A percentile compares a stretch with the other conserved stretches of the same genome.
Conservation (phyloP, 805 yeast genomes). For the Nakazawaea ishiwadae region DNA sequence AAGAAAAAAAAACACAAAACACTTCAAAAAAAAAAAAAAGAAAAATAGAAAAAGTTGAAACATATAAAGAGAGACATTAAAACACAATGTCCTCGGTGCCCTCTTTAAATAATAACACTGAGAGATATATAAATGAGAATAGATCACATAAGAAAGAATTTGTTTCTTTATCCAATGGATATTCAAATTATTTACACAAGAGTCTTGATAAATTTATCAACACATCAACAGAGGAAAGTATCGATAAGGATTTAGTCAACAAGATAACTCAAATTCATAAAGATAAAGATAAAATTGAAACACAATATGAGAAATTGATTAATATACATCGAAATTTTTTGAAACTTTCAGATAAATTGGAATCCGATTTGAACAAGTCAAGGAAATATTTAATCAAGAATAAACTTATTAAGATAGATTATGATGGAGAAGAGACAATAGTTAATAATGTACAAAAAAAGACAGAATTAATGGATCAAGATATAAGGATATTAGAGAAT, state of each 20-base stretch:
- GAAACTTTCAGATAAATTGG: constrained; percentile 13
- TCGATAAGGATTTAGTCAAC: constrained; percentile 13
- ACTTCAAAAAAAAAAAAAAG: too few species aligned
- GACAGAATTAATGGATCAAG: constrained; percentile 69
- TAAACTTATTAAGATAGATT: constrained; percentile 11
- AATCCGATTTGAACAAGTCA: constrained; percentile 15
- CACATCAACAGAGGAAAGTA: constrained; percentile 1
- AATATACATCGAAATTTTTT: constrained; percentile 14
- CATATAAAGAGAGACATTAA: too few species aligned
- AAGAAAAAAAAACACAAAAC: too few species aligned
- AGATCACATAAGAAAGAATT: constrained; percentile 7
- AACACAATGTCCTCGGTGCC: too few species aligned
- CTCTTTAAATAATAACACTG: too few species aligned
- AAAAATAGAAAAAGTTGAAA: too few species aligned
- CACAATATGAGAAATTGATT: constrained; percentile 17
- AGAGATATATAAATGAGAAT: constrained; percentile 3
- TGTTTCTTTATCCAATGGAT: constrained; percentile 1
- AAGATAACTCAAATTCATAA: constrained; percentile 25
- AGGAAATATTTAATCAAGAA: constrained; percentile 15
- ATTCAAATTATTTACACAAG: constrained; percentile 8
- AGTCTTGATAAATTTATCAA: constrained; percentile 6
- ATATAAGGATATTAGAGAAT: constrained; percentile 63
- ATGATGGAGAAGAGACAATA: constrained; percentile 2
- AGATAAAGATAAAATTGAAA: constrained; percentile 22
- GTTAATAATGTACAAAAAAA: constrained; percentile 37